Conservation (phyloP, 78 protist species). For the slime mould (Dictyostelium discoideum) region dicty_2.7 NC_007090.3:1637001-1637500, state of each 20-base stretch:
- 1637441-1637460: conserved; percentile 76
- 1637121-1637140: conserved; percentile 78
- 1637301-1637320: conserved; percentile 29
- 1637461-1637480: conserved; percentile 71
- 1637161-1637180: conserved; percentile 53
- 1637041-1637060: conserved; percentile 74
- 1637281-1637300: conserved; percentile 28
- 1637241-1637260: conserved; percentile 71
- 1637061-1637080: conserved; percentile 50
- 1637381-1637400: conserved; percentile 72
- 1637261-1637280: conserved; percentile 41
- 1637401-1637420: conserved; percentile 65
- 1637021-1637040: conserved; percentile 68
- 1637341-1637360: conserved; percentile 78
- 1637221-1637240: conserved; percentile 60
- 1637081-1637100: conserved; percentile 51
- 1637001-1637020: conserved; percentile 45
- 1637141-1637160: conserved; percentile 66
- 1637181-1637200: conserved; percentile 62
- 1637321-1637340: conserved; percentile 77
- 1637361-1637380: conserved; percentile 65
- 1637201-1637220: conserved; percentile 70
- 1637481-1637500: conserved; percentile 65
- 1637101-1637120: conserved; percentile 34
- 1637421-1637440: conserved; percentile 51